phyloP scores from a whole-genome alignment of 129 eudicot species.

The Ambrosia artemisiifolia region DNA sequence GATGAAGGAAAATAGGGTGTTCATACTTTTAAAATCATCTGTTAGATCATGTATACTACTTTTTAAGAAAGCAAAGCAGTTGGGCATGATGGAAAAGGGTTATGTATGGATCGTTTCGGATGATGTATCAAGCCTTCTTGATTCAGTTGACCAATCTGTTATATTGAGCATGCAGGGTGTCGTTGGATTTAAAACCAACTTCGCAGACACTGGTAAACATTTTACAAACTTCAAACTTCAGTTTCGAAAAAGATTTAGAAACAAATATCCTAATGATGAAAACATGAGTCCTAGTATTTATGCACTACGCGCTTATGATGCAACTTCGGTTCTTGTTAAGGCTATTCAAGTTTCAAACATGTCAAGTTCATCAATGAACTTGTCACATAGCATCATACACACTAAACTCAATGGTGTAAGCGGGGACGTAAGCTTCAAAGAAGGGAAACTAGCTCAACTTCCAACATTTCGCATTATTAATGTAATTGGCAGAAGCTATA shows the following conservation, averaged over 20 bases:
- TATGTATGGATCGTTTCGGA: conserved; percentile 64
- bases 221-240: conserved; percentile 33
- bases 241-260: conserved; percentile 44
- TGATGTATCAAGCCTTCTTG: conserved; percentile 51
- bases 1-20: conserved; percentile 40
- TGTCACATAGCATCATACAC: conserved; percentile 9
- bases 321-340: conserved; percentile 34
- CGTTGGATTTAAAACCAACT: conserved; percentile 44
- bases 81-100: conserved; percentile 62
- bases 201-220: conserved; percentile 20
- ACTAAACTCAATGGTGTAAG: conserved; percentile 39
- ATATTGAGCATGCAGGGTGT: conserved; percentile 61
- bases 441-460: conserved; percentile 31
- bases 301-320: conserved; percentile 55
- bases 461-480: conserved; percentile 49
- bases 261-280: conserved; percentile 50
- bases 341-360: conserved; percentile 23
- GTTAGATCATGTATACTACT: conserved; percentile 32
- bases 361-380: conserved; percentile 6
- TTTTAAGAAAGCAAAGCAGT: conserved; percentile 47
- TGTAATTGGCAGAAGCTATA: conserved; percentile 59
- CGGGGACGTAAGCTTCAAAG: conserved; percentile 47
- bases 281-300: conserved; percentile 39
- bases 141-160: conserved; percentile 44
- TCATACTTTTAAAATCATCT: conserved; percentile 45